Percentiles rank a stretch among this genome's conserved stretches.
phyloP scores from a whole-genome alignment of 768 basidiomycete genomes.

The Termitomyces sp. region DNA sequence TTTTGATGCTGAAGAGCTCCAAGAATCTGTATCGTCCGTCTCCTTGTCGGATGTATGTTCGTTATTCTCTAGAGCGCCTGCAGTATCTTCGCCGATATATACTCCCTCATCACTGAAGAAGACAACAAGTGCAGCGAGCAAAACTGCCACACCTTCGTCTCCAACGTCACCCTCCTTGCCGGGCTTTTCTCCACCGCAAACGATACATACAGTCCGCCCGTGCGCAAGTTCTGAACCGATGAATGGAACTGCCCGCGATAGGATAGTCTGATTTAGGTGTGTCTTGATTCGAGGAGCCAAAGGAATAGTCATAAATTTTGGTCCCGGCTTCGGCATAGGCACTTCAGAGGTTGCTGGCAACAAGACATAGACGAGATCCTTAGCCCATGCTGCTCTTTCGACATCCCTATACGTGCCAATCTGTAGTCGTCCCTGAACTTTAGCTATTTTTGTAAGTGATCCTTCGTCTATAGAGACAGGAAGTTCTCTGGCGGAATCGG shows the following conservation, averaged over 20 bases:
- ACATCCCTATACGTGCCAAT: conserved; percentile 14
- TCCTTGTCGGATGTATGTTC: background rate
- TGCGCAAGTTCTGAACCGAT: conserved; percentile 8
- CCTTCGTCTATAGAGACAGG: conserved; percentile 33
- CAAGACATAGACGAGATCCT: conserved; percentile 9
- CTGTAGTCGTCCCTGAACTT: conserved; percentile 10
- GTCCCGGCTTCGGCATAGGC: background rate
- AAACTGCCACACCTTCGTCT: conserved; percentile 14
- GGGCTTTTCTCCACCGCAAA: conserved; percentile 8
- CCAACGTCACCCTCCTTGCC: background rate
- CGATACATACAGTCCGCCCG: conserved; percentile 8
- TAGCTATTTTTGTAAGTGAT: conserved; percentile 4
- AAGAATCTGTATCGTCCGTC: background rate
- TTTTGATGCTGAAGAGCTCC: background rate
- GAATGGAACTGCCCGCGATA: conserved; percentile 11
- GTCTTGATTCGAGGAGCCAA: conserved; percentile 9
- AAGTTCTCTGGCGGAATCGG: background rate
- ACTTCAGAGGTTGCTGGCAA: conserved; percentile 1
- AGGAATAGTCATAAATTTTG: conserved; percentile 16
- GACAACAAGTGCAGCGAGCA: conserved; percentile 12
- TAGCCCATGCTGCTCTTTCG: background rate
- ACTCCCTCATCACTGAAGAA: conserved; percentile 9
- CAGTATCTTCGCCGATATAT: background rate
- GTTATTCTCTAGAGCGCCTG: background rate
- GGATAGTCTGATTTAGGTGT: conserved; percentile 8